phyloP scores from a whole-genome alignment of 257 asterid species.

The Perilla frutescens region DNA sequence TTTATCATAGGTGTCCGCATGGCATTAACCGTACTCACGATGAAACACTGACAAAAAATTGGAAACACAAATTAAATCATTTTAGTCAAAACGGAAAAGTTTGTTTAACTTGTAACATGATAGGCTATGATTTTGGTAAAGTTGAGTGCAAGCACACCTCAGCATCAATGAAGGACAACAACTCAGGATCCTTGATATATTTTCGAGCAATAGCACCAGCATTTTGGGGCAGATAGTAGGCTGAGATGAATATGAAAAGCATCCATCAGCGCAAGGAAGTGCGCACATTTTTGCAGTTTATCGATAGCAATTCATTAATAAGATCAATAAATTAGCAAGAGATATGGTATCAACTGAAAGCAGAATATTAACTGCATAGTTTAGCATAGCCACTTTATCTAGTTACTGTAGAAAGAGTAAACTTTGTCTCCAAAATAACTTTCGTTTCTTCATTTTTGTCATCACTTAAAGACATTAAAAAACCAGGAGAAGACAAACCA shows the following conservation, averaged over 20 bases:
- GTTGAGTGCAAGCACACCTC: conserved; percentile 63
- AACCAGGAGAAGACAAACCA: conserved; percentile 18
- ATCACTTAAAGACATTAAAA: conserved; percentile 3
- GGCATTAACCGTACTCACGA: conserved; percentile 94
- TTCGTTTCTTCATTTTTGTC: conserved; percentile 5
- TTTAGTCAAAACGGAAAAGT: conserved; percentile 11
- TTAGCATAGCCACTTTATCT: neutral
- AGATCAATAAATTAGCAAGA: conserved; percentile 15
- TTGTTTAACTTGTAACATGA: neutral
- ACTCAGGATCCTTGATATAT: conserved; percentile 79
- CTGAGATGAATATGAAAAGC: conserved; percentile 56
- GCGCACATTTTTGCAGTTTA: conserved; percentile 6
- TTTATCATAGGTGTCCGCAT: conserved; percentile 95
- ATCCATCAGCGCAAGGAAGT: conserved; percentile 33
- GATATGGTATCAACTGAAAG: conserved; percentile 5
- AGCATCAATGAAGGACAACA: conserved; percentile 90
- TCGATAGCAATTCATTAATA: neutral
- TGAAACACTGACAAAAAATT: conserved; percentile 76
- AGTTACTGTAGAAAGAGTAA: neutral
- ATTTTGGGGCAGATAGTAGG: conserved; percentile 94
- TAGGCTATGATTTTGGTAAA: conserved; percentile 24
- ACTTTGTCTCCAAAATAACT: neutral
- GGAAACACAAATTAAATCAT: conserved; percentile 23
- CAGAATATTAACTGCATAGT: neutral
- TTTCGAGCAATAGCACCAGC: conserved; percentile 92